phyloP scores from a whole-genome alignment of 2,329 filamentous ascomycete genomes.

The Microcyclosporella mali region DNA sequence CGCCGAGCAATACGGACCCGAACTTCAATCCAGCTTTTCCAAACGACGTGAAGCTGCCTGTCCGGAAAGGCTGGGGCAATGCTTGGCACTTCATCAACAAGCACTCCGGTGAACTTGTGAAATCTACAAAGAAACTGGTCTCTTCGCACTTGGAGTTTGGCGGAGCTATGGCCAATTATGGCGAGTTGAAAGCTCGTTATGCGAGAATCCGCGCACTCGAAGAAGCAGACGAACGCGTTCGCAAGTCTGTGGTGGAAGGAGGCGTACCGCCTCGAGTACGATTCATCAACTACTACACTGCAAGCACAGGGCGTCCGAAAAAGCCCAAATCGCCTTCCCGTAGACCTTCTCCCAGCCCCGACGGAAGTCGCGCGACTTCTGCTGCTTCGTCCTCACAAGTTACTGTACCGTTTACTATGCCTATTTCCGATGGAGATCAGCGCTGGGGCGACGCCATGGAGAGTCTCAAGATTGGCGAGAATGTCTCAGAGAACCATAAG shows the following conservation, averaged over 20 bases:
- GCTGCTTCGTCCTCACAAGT: constrained; percentile 1
- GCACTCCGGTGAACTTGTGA: constrained; percentile 65
- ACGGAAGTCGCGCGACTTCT: constrained; percentile 8
- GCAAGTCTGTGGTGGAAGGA: constrained; percentile 30
- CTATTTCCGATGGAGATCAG: neutral
- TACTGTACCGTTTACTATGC: neutral
- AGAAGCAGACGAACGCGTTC: constrained; percentile 53
- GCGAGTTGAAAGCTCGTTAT: constrained; percentile 64
- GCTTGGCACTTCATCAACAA: constrained; percentile 75
- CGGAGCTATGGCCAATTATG: constrained; percentile 70
- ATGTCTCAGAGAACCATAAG: neutral
- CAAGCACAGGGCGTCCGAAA: constrained; percentile 67
- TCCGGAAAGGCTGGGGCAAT: constrained; percentile 61
- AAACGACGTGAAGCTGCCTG: constrained; percentile 65
- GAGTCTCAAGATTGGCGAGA: constrained; percentile 12
- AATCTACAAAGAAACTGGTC: constrained; percentile 66
- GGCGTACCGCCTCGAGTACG: constrained; percentile 52
- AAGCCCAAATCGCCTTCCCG: constrained; percentile 42
- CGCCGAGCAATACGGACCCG: constrained; percentile 39
- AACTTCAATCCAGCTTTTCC: constrained; percentile 69
- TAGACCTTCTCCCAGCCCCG: constrained; percentile 8
- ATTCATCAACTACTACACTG: constrained; percentile 86
- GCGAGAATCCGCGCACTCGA: constrained; percentile 63
- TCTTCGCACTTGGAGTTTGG: constrained; percentile 80
- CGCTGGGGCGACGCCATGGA: constrained; percentile 21